Evolutionary conservation across 768 basidiomycete genomes (phyloP), one percentile per base, ranked within the genome.

Genomic region (Trametes cinnabarina): DNA sequence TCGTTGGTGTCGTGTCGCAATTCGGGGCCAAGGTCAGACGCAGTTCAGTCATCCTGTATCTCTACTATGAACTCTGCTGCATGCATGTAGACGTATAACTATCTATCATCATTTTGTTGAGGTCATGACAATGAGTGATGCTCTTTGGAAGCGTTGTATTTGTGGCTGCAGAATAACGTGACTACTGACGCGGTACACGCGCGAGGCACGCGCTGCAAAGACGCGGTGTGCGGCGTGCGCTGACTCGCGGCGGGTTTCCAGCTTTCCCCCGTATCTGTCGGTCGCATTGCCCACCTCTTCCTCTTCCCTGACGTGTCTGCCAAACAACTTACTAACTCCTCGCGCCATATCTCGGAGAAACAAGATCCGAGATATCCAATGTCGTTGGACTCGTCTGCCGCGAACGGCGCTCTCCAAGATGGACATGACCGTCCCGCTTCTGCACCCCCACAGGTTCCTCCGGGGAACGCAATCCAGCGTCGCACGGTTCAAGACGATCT

Each of bases 161-260:
- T 22, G 53, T 25, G 44, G 46, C 12, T 30, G 20, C 10, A 41
- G 14, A 17, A 37, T 15, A 37, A 39, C 57, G 44, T 52, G 57
- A 59, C 46, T n/a, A n/a, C n/a, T 35, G 50, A 48, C 47, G 51
- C 57, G 57, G 34, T 52, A 39, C 58, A 59, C 51, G 58, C 58
- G 58, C 58, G 26, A 37, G 37, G 47, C 58, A 59, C 58, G 51
- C 58, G 58, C 51, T 8, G 43, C 47, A n/a, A n/a, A 15, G 42
- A 34, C 37, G 37, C n/a, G 43, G 34, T 25, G 34, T 20, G 42
- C 55, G 47, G 47, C 26, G 47, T 57, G 55, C 55, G 17, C 55
- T 41, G 19, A 30, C 26, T 43, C 34, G 41, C 39, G 34, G 44
- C 34, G n/a, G n/a, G n/a, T n/a, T n/a, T n/a, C n/a, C 30, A 32